phyloP scores from a whole-genome alignment of 1,284 basidiomycete genomes.

The Apiotrichum akiyoshidainum region DNA sequence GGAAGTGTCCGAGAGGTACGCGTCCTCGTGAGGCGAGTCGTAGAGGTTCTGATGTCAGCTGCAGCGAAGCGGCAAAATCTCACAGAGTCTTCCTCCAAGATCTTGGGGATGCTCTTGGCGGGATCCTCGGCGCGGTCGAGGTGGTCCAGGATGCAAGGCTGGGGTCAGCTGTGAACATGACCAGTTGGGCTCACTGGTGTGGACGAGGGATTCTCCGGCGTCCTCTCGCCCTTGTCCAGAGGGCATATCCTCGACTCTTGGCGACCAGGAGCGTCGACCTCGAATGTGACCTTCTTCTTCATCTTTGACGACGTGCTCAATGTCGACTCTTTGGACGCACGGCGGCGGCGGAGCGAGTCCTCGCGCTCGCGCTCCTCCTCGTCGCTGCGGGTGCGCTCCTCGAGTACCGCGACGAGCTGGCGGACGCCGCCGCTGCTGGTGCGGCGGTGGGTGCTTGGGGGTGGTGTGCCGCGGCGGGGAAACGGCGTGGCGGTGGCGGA shows the following conservation, averaged over 20 bases:
- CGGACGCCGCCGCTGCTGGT: background rate
- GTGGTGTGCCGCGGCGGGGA: background rate
- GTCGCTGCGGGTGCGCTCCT: background rate
- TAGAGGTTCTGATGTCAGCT: background rate
- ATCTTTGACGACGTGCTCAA: background rate
- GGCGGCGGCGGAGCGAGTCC: background rate
- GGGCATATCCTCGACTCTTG: too few relatives aligned
- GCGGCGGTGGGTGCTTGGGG: background rate
- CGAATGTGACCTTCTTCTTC: conserved; percentile 3
- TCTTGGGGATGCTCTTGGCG: background rate
- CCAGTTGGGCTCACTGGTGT: too few relatives aligned
- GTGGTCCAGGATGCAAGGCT: too few relatives aligned
- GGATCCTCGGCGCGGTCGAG: too few relatives aligned
- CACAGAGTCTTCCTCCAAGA: background rate
- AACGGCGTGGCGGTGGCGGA: background rate
- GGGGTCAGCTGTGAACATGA: too few relatives aligned
- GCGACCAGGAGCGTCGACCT: too few relatives aligned
- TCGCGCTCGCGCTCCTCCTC: background rate
- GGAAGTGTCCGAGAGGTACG: background rate
- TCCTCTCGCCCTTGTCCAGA: too few relatives aligned
- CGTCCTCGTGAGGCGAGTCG: background rate
- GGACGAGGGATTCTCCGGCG: too few relatives aligned
- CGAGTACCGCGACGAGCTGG: background rate
- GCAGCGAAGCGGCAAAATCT: background rate
- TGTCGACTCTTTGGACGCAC: background rate